These are phyloP conservation scores for Diaporthe nobilis DNA, from an alignment of 2,329 filamentous ascomycete genomes.

Conservation along the genomic window DNA sequence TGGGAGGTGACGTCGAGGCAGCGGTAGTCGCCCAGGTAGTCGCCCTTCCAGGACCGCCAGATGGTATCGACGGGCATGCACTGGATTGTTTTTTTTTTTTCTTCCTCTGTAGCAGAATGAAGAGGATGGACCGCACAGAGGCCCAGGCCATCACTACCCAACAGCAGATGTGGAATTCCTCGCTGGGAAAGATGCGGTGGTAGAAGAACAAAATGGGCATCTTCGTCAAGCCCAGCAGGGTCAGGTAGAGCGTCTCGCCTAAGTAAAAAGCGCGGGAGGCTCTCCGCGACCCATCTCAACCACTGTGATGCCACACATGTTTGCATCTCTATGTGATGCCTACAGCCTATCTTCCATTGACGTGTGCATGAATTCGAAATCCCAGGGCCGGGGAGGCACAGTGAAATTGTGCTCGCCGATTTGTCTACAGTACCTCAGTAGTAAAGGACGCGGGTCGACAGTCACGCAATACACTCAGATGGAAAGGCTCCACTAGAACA, in stretches of 20 bases:
- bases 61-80: conserved; percentile 51
- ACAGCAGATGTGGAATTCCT: conserved; percentile 37
- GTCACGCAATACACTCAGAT: too few relatives aligned
- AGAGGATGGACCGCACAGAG: conserved; percentile 45
- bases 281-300: not conserved
- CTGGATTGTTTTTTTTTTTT: conserved; percentile 49
- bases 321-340: not conserved
- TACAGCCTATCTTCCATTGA: not conserved
- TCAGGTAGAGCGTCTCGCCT: conserved; percentile 52
- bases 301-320: not conserved
- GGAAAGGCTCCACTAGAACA: not conserved
- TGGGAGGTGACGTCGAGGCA: conserved; percentile 50
- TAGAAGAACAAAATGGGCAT: conserved; percentile 50
- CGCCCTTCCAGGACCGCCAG: conserved; percentile 53
- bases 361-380: too few relatives aligned
- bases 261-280: conserved; percentile 49
- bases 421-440: not conserved
- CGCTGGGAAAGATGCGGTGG: conserved; percentile 42
- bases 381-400: not conserved
- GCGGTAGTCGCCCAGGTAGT: conserved; percentile 42
- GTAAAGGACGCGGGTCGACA: not conserved
- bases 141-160: conserved; percentile 48
- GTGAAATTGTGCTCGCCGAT: not conserved
- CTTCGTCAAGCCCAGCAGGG: conserved; percentile 48
- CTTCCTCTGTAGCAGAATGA: conserved; percentile 48